A percentile compares a stretch with the other conserved stretches of the same genome.
These are phyloP conservation scores for Lactarius indigo DNA, from an alignment of 768 basidiomycete species.

Conservation along the genomic window DNA sequence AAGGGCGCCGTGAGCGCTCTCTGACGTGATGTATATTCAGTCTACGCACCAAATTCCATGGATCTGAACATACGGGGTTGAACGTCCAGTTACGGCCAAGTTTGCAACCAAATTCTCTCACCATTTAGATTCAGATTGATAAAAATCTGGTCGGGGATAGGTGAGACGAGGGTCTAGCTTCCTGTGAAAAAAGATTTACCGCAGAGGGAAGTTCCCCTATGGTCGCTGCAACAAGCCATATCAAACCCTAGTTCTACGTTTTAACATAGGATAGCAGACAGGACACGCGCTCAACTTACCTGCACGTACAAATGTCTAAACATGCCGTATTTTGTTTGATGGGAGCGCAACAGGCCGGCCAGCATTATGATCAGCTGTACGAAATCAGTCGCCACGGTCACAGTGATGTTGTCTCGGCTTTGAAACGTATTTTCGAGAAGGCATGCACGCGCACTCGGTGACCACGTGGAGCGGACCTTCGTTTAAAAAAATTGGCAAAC, in stretches of 20 bases:
- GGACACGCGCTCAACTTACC: neutral
- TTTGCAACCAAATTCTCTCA: neutral
- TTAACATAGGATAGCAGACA: neutral
- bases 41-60: constrained; percentile 11
- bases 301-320: constrained; percentile 7
- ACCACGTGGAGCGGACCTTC: constrained; percentile 6
- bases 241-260: constrained; percentile 11
- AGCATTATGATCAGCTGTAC: constrained; percentile 8
- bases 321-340: neutral
- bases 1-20: neutral
- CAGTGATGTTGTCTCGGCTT: constrained; percentile 3
- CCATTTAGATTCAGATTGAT: constrained; percentile 17
- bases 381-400: constrained; percentile 11
- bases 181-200: neutral
- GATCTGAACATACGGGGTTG: neutral
- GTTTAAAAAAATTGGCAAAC: neutral
- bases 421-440: neutral
- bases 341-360: constrained; percentile 7
- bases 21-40: neutral
- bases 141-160: constrained; percentile 5
- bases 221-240: constrained; percentile 10
- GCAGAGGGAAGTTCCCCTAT: constrained; percentile 5
- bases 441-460: neutral
- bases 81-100: neutral
- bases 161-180: neutral